These are phyloP conservation scores for Mortierella sp. DNA, from an alignment of 371 early-diverging fungal genomes.

Conservation along the genomic window DNA sequence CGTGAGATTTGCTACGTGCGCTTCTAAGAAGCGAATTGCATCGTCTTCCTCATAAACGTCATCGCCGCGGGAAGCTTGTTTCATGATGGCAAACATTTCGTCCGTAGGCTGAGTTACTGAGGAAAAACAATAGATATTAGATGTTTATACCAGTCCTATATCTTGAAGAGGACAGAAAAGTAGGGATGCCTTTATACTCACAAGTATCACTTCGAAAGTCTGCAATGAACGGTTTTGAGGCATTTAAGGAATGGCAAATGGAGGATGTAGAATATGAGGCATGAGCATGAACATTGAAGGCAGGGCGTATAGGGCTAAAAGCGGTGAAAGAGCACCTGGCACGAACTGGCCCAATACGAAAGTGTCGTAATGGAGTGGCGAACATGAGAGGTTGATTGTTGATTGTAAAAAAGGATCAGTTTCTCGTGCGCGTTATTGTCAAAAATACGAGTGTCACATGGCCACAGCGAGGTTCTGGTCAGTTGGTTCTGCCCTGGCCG, in stretches of 20 bases:
- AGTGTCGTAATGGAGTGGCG: neutral
- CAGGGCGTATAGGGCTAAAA: neutral
- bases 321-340: neutral
- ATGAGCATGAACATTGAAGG: neutral
- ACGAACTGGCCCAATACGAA: neutral
- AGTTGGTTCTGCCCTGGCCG: neutral
- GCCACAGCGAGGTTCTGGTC: neutral
- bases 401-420: too few species aligned
- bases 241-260: neutral
- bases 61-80: conserved; percentile 81
- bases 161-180: too few species aligned
- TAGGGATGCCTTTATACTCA: conserved; percentile 11
- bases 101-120: conserved; percentile 85
- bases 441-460: too few species aligned
- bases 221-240: conserved; percentile 16
- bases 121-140: neutral
- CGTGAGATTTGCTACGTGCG: conserved; percentile 74
- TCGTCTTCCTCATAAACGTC: conserved; percentile 89
- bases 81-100: conserved; percentile 86
- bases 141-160: too few species aligned
- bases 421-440: too few species aligned
- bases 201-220: conserved; percentile 76
- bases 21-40: conserved; percentile 75
- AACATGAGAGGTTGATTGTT: too few species aligned
- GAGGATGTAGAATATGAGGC: neutral